These are phyloP conservation scores for Arthrobotrys sinensis DNA, from an alignment of 2,329 filamentous ascomycete species.

Conservation along the genomic window DNA sequence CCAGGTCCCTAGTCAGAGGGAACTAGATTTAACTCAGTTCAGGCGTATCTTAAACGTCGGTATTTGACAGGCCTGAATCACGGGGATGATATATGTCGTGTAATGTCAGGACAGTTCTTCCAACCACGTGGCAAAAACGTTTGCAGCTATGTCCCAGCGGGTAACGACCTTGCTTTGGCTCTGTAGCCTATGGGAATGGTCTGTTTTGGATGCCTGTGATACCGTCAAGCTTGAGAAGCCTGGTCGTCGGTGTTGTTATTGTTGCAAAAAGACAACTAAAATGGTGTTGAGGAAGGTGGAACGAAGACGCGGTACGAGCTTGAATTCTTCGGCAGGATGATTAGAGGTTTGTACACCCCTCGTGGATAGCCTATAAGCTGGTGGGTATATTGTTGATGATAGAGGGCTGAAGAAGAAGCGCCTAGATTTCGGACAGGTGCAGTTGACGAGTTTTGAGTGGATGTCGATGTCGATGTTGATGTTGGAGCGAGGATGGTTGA, in stretches of 20 bases:
- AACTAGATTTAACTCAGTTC: slow-evolving; percentile 46
- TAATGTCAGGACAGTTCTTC: neutral
- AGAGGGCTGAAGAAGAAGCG: slow-evolving; percentile 16
- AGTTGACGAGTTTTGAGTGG: slow-evolving; percentile 25
- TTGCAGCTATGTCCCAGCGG: slow-evolving; percentile 46
- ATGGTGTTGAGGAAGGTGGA: slow-evolving; percentile 54
- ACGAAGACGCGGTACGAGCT: slow-evolving; percentile 39
- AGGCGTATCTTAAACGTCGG: slow-evolving; percentile 37
- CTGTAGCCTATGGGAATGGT: slow-evolving; percentile 9
- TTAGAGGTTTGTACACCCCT: slow-evolving; percentile 14
- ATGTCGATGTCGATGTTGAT: slow-evolving; percentile 18
- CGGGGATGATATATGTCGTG: slow-evolving; percentile 26
- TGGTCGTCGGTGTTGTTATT: slow-evolving; percentile 59
- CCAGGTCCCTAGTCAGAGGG: neutral
- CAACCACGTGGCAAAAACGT: slow-evolving; percentile 60
- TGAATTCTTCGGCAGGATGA: slow-evolving; percentile 23
- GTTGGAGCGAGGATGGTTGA: neutral
- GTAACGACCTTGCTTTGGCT: slow-evolving; percentile 13
- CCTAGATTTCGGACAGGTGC: slow-evolving; percentile 1
- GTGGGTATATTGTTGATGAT: neutral
- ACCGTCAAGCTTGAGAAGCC: slow-evolving; percentile 16
- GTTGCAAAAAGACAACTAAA: slow-evolving; percentile 45
- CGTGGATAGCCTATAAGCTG: neutral
- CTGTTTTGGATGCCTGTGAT: slow-evolving; percentile 16
- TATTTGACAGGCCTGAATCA: slow-evolving; percentile 12